Percentiles rank a stretch among this genome's conserved stretches.
Conservation (phyloP, 805 yeast genomes). For the Candida orba region DNA sequence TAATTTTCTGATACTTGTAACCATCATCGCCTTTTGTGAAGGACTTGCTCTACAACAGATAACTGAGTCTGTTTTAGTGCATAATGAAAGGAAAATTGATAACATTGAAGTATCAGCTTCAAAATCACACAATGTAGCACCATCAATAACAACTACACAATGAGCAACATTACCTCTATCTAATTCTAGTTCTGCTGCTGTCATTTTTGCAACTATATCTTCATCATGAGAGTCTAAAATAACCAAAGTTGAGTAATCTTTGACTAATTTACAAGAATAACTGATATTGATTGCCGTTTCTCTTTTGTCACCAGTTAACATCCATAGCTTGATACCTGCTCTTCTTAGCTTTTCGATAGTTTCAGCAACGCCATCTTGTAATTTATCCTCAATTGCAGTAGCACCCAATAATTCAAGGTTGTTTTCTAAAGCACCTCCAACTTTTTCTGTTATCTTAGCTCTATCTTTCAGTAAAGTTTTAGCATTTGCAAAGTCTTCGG, state of each 20-base stretch:
- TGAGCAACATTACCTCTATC: conserved; percentile 78
- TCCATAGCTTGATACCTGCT: conserved; percentile 95
- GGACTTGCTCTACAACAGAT: conserved; percentile 97
- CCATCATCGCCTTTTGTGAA: conserved; percentile 91
- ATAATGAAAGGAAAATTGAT: conserved; percentile 74
- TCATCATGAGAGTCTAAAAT: conserved; percentile 52
- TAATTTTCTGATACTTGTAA: conserved; percentile 65
- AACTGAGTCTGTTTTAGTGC: conserved; percentile 83
- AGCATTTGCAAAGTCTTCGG: conserved; percentile 60
- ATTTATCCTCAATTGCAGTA: conserved; percentile 94
- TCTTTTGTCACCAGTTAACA: conserved; percentile 96
- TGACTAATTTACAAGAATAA: conserved; percentile 84
- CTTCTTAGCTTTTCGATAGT: conserved; percentile 85
- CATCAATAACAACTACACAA: conserved; percentile 91
- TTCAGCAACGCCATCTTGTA: conserved; percentile 95
- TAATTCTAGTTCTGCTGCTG: conserved; percentile 69
- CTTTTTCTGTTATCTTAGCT: conserved; percentile 53
- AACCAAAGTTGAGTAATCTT: conserved; percentile 86
- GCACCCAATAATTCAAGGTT: conserved; percentile 76
- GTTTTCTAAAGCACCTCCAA: conserved; percentile 67
- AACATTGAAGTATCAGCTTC: conserved; percentile 68
- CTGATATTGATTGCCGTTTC: conserved; percentile 98
- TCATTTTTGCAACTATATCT: conserved; percentile 57
- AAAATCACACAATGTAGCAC: conserved; percentile 69
- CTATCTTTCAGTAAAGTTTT: conserved; percentile 69